A percentile compares a stretch with the other conserved stretches of the same genome.
These are phyloP conservation scores for Heterobasidion occidentale DNA, from an alignment of 1,284 basidiomycete genomes.

Conservation along the genomic window DNA sequence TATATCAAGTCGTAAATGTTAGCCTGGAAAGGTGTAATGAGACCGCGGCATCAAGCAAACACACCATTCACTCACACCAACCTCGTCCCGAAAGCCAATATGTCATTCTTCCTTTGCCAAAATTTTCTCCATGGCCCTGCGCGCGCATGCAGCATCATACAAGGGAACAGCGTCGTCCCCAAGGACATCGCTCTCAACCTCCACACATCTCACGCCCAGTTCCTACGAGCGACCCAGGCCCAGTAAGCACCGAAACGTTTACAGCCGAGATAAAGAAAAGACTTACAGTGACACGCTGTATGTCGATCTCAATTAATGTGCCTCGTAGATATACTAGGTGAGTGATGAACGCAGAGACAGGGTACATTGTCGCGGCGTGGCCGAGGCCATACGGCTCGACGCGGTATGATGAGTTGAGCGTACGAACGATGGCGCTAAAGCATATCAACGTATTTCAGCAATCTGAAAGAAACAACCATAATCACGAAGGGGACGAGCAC, in stretches of 20 bases:
- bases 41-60: no score
- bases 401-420: conserved; percentile 60
- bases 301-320: conserved; percentile 56
- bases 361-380: conserved; percentile 52
- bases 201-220: conserved; percentile 55
- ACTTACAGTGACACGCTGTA: conserved; percentile 51
- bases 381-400: conserved; percentile 42
- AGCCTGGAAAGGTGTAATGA: no score
- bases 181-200: conserved; percentile 22
- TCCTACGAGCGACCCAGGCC: conserved; percentile 24
- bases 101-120: conserved; percentile 13
- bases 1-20: no score
- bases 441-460: background rate
- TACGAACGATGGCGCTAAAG: conserved; percentile 57
- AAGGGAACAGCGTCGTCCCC: conserved; percentile 23
- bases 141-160: conserved; percentile 46
- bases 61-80: no score
- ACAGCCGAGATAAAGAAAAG: background rate
- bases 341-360: conserved; percentile 71
- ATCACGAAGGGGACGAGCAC: conserved; percentile 9
- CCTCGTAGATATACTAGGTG: conserved; percentile 77
- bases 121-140: conserved; percentile 39
- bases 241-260: background rate
- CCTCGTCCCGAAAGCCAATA: no score
- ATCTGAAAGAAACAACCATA: background rate